These are phyloP conservation scores for Persicaria tinctoria DNA, from an alignment of 148 eudicot genomes.

Conservation along the genomic window DNA sequence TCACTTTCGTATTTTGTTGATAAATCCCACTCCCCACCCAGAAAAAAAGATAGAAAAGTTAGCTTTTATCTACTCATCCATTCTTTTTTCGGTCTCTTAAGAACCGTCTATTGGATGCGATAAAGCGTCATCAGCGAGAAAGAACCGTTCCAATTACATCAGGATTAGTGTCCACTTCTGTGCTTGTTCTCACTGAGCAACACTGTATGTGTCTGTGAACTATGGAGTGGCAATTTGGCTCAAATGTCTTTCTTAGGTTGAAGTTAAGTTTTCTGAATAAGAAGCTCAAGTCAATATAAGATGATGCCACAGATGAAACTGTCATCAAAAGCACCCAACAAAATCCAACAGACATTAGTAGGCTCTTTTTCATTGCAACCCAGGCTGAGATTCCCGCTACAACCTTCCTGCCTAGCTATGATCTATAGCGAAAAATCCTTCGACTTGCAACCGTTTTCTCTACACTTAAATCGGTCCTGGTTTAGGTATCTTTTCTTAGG, in stretches of 20 bases:
- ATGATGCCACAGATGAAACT: not conserved
- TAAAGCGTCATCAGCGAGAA: not conserved
- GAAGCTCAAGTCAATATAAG: constrained; percentile 5
- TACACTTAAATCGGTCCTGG: not conserved
- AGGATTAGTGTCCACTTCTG: no score
- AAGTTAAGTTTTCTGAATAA: not conserved
- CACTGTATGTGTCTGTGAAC: no score
- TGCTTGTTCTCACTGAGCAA: no score
- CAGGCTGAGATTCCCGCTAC: not conserved
- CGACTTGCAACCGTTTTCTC: not conserved
- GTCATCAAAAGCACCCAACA: not conserved
- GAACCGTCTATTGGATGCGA: not conserved
- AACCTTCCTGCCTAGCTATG: not conserved
- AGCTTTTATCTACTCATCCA: not conserved
- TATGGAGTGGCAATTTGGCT: not conserved
- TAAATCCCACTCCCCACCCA: constrained; percentile 4
- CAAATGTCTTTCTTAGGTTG: not conserved
- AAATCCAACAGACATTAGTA: not conserved
- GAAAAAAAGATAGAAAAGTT: constrained; percentile 1
- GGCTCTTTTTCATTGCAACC: not conserved
- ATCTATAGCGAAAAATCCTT: not conserved
- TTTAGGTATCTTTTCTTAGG: not conserved
- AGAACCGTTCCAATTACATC: no score
- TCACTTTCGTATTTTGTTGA: constrained; percentile 4
- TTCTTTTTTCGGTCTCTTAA: not conserved